Evolutionary conservation across 495 filamentous ascomycete species (phyloP).

Genomic region (Amorphotheca resinae): DNA sequence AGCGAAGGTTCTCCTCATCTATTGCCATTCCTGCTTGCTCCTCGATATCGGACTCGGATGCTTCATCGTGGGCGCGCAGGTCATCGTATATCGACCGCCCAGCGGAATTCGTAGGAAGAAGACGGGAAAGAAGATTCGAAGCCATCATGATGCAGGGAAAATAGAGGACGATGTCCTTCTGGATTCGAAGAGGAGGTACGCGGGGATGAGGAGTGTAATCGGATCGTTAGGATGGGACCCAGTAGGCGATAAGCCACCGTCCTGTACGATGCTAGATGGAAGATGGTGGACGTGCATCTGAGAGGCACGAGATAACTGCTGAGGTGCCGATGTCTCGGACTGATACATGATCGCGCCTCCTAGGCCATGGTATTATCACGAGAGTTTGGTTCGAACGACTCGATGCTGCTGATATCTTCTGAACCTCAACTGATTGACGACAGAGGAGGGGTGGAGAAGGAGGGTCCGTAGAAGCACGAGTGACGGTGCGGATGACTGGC

Average conservation of each 20-base stretch:
- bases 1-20: slow-evolving; percentile 58
- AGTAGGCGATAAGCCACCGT: slow-evolving; percentile 6
- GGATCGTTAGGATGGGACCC: neutral
- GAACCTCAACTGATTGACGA: neutral
- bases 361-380: slow-evolving; percentile 12
- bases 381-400: neutral
- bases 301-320: neutral
- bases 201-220: too few relatives aligned
- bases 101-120: slow-evolving; percentile 48
- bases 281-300: slow-evolving; percentile 8
- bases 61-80: slow-evolving; percentile 47
- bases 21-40: slow-evolving; percentile 52
- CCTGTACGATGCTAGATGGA: slow-evolving; percentile 1
- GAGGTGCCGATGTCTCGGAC: neutral
- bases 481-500: slow-evolving; percentile 2
- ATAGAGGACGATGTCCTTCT: neutral
- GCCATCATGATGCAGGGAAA: slow-evolving; percentile 37
- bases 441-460: neutral
- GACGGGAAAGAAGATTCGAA: slow-evolving; percentile 63
- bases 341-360: neutral
- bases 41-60: slow-evolving; percentile 50
- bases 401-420: slow-evolving; percentile 4
- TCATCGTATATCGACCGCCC: slow-evolving; percentile 62
- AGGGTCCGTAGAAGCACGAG: neutral
- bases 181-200: neutral